Conservation (phyloP, 2,329 filamentous ascomycete genomes). For the Thelonectria blattea region DNA sequence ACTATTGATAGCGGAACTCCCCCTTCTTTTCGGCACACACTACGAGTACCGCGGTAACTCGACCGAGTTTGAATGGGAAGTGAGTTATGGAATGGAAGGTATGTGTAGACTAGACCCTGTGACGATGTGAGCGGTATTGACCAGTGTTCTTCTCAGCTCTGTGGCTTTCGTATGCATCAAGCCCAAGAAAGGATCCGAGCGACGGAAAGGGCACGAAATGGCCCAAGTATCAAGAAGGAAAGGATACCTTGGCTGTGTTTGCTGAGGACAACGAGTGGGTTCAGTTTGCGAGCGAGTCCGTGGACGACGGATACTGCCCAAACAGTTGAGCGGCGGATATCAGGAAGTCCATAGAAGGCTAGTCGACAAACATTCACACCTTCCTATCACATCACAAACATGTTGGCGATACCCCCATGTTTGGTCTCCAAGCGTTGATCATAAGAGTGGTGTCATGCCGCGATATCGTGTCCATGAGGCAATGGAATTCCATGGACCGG, state of each 20-base stretch:
- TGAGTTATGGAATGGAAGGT: conserved; percentile 38
- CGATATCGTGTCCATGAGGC: background rate
- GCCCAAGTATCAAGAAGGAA: conserved; percentile 30
- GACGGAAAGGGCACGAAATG: conserved; percentile 28
- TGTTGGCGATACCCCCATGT: background rate
- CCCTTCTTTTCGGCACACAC: conserved; percentile 41
- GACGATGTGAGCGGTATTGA: background rate
- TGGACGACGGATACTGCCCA: conserved; percentile 19
- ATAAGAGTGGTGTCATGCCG: conserved; percentile 12
- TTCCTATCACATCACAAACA: too few relatives aligned
- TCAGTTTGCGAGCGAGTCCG: conserved; percentile 17
- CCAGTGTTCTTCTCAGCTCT: conserved; percentile 24
- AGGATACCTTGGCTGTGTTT: conserved; percentile 31
- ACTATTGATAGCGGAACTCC: conserved; percentile 35
- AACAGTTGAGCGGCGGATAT: conserved; percentile 1
- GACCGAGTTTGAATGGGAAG: conserved; percentile 40
- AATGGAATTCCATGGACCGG: conserved; percentile 15
- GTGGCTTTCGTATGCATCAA: conserved; percentile 36
- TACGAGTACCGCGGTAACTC: conserved; percentile 39
- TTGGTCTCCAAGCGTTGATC: background rate
- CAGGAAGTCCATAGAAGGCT: too few relatives aligned
- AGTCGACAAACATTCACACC: too few relatives aligned
- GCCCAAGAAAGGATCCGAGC: conserved; percentile 26
- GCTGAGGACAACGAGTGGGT: conserved; percentile 24
- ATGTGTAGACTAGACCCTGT: background rate